A percentile compares a stretch with the other conserved stretches of the same genome.
phyloP scores from a whole-genome alignment of 179 eudicot genomes.

The Spinacia oleracea region DNA sequence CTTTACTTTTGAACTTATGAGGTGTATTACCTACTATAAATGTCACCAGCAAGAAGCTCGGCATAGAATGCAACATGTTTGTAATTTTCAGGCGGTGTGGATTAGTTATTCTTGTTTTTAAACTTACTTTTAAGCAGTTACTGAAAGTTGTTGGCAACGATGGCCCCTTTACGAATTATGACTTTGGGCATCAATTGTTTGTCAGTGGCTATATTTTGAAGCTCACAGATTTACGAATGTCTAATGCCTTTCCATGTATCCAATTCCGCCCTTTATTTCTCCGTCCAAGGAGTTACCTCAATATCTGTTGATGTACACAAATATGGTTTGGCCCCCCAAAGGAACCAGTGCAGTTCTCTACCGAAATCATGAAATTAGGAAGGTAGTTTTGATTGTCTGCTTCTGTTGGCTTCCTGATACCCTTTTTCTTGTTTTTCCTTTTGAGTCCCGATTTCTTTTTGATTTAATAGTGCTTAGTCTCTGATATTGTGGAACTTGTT shows the following conservation, averaged over 20 bases:
- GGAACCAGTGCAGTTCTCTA: slow-evolving; percentile 96
- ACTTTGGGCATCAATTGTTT: background rate
- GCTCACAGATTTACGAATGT: background rate
- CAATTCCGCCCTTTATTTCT: slow-evolving; percentile 81
- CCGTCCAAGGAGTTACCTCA: slow-evolving; percentile 93
- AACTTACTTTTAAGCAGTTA: no score
- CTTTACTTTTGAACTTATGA: background rate
- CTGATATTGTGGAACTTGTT: slow-evolving; percentile 6
- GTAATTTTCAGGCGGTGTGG: no score
- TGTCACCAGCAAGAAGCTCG: background rate
- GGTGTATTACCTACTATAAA: background rate
- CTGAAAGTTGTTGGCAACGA: background rate
- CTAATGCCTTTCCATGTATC: slow-evolving; percentile 55
- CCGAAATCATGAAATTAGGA: slow-evolving; percentile 85
- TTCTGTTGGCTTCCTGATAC: background rate
- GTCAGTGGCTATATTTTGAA: slow-evolving; percentile 11
- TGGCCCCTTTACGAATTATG: no score
- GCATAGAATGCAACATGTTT: no score
- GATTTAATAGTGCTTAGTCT: no score
- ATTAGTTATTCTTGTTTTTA: no score
- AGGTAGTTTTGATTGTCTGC: slow-evolving; percentile 43
- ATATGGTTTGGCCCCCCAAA: slow-evolving; percentile 97
- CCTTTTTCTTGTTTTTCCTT: background rate
- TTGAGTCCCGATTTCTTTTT: background rate
- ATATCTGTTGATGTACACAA: slow-evolving; percentile 94